A percentile compares a stretch with the other conserved stretches of the same genome.
Conservation (phyloP, 352 stramenopile genomes). For the Globisporangium sylvaticum region DNA sequence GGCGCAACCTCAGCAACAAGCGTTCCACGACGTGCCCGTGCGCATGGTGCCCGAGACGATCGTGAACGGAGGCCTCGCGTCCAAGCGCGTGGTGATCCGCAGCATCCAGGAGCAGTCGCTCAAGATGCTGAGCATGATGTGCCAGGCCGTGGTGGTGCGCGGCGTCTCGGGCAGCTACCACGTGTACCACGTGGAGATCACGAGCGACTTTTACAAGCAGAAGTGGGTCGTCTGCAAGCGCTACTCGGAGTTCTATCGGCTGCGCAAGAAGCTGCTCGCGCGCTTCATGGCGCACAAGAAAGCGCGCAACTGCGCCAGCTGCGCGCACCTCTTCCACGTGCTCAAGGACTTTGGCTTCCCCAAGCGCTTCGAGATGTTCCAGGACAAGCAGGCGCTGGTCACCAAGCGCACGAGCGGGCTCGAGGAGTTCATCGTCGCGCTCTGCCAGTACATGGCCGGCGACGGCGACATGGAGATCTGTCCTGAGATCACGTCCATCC, state of each 20-base stretch:
- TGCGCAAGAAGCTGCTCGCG: slow-evolving; percentile 69
- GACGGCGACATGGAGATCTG: slow-evolving; percentile 50
- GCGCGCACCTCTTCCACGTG: slow-evolving; percentile 44
- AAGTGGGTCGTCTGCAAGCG: slow-evolving; percentile 88
- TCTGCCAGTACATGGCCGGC: slow-evolving; percentile 67
- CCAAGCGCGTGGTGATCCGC: slow-evolving; percentile 68
- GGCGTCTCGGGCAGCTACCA: slow-evolving; percentile 76
- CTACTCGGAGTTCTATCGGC: slow-evolving; percentile 82
- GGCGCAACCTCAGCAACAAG: slow-evolving; percentile 4
- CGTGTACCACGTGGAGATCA: slow-evolving; percentile 85
- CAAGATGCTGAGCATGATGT: slow-evolving; percentile 66
- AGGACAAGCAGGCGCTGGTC: slow-evolving; percentile 61
- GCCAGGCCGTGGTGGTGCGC: slow-evolving; percentile 71
- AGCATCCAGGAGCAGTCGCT: slow-evolving; percentile 78
- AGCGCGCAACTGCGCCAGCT: slow-evolving; percentile 40
- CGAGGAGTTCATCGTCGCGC: slow-evolving; percentile 73
- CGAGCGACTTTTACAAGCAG: slow-evolving; percentile 87
- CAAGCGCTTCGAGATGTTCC: slow-evolving; percentile 68
- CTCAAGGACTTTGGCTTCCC: slow-evolving; percentile 76
- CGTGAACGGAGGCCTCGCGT: slow-evolving; percentile 30
- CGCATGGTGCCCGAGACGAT: slow-evolving; percentile 41
- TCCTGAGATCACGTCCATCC: slow-evolving; percentile 54
- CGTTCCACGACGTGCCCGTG: slow-evolving; percentile 57
- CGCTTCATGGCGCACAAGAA: slow-evolving; percentile 62
- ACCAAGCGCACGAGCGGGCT: slow-evolving; percentile 54